Base-by-base conservation (phyloP, 2,329 filamentous ascomycete species). In the Stemphylium lycopersici region DNA sequence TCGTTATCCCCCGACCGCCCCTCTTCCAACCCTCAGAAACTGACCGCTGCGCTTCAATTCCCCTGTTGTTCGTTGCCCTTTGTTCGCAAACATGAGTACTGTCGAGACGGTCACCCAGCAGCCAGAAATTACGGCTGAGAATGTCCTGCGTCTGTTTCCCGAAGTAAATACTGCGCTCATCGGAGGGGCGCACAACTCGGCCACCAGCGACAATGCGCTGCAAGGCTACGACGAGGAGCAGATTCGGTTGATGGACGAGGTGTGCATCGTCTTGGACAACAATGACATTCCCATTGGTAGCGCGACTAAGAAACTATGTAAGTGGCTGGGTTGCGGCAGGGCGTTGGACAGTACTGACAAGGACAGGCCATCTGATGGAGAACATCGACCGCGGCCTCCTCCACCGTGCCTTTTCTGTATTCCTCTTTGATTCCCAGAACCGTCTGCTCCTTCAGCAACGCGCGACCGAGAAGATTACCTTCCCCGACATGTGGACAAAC, bases 401-500 rank as follows among this genome's bases (percentile, higher is more conserved):
- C 52, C 95, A 99, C 82, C 91, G 95, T 56, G 95, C 95, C 60
- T 99, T 99, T 78, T 98, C 93, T 55, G 91, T 96, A 66, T 99
- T 99, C 81, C 87, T 99, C 65, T 99, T 99, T 82, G 91, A 98
- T 79, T 89, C 90, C 58, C 84, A 95, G 74, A 96, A 97, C 77
- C 89, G 92, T 68, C 83, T 98, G 56, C 89, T 99, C 39, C 87
- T 99, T 46, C 95, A 99, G 80, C 95, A 98, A 81, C 90, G 95
- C 65, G 95, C 95, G 24, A 81, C 87, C 36, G 93, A 98, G 81
- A 99, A 99, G 83, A 99, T 99, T 73, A 99, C 95, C 6, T 99
- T 99, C 80, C 93, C 95, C n/a, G 91, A 96, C 75, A 93, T 97
- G 89, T 99, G 95, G 95, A 99, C 95, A 61, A 99, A 99, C 80